Base-by-base conservation (phyloP, 2,329 filamentous ascomycete genomes). In the Alternaria incomplexa region DNA sequence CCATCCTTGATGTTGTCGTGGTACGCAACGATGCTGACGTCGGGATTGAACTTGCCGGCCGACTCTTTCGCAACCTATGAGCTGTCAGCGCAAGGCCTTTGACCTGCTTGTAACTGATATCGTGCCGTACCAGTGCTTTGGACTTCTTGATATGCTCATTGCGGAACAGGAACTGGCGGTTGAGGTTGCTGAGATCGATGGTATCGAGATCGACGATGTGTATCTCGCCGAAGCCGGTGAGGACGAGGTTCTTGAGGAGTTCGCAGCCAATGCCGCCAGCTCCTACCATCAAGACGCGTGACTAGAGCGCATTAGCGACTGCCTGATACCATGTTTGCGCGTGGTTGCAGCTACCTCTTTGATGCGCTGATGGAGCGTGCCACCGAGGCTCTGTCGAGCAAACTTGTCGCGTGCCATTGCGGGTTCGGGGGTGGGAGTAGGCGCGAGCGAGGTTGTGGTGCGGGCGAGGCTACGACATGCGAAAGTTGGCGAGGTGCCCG, bases 221-320 rank as follows among this genome's bases (percentile, higher is more conserved):
- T 54, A 98, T 90, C 82, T 97, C 92, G 69, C 93, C 93, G 73
- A 97, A 99, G 70, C 95, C 94, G 46, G 90, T 91, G 52, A 97
- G 89, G 47, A 95, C 93, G 61, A 99, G 89, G 80, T 98, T 97
- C 85, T 99, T 99, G 68, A 99, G 88, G 8, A 99, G 87, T 83
- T 99, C 96, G 83, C 96, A 99, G 72, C 96, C 96, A 77, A 99
- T 99, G 66, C 96, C 96, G 65, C 96, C 96, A 59, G 96, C 96
- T 74, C 96, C 96, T 61, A 99, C 95, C 85, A 99, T 93, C 62
- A 99, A 86, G 56, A 97, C 91, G 67, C 90, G 91, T 65, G 93
- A 88, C 93, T 97, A 81, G 64, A 67, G 61, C 58, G 13, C 17
- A 67, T 81, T 61, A 81, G 78, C 64, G 22, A 62, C 50, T 10